phyloP scores from a whole-genome alignment of 176 grass and related monocot species.

The Raddia distichophylla region DNA sequence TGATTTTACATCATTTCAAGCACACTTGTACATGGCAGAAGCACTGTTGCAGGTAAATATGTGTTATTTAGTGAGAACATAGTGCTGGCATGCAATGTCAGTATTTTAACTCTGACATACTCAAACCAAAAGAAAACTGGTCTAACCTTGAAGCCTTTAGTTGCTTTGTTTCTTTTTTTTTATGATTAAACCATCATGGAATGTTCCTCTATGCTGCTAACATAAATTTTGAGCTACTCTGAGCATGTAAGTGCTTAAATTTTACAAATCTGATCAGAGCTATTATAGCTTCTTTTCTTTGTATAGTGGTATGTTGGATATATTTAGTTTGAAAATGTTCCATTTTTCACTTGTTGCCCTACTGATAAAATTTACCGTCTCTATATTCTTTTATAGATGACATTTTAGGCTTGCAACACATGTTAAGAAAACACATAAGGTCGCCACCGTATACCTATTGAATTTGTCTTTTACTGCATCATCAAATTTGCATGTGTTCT shows the following conservation, averaged over 20 bases:
- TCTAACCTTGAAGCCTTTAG: background rate
- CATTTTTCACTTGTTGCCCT: background rate
- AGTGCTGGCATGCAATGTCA: background rate
- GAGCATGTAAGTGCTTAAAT: background rate
- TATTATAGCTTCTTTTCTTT: background rate
- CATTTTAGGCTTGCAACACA: background rate
- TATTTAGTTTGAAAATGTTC: background rate
- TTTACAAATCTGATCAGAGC: background rate
- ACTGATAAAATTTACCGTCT: background rate
- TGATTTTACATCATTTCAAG: constrained; percentile 68
- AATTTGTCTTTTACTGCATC: background rate
- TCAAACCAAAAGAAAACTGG: background rate
- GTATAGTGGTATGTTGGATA: background rate
- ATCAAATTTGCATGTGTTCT: background rate
- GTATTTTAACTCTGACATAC: constrained; percentile 10
- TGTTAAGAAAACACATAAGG: background rate
- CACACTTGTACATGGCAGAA: constrained; percentile 75
- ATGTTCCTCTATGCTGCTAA: background rate
- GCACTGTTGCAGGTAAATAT: constrained; percentile 77
- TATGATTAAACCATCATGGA: background rate
- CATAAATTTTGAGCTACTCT: constrained; percentile 2
- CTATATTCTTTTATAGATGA: background rate
- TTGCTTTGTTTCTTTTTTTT: background rate
- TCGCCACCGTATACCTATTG: background rate
- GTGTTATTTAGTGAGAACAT: background rate